These are phyloP conservation scores for Rosa lucieae DNA, from an alignment of 306 rosid species.

Conservation along the genomic window DNA sequence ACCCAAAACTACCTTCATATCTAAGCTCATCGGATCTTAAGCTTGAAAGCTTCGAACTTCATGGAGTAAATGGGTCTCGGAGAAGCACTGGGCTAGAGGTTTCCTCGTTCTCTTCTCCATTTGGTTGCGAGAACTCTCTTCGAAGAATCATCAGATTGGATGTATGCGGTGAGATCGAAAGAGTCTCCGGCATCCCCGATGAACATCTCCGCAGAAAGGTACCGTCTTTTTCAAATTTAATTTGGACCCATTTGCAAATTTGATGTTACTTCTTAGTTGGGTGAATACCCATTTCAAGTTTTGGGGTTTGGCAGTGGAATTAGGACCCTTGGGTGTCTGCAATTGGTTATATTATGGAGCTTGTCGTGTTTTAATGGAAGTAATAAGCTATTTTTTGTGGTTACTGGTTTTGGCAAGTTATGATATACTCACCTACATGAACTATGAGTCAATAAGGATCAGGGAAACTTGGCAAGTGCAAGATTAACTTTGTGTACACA, in stretches of 20 bases:
- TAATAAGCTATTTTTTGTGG: background rate
- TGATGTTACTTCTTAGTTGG: background rate
- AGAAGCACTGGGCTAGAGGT: no score
- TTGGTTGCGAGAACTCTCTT: no score
- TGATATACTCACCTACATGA: constrained; percentile 94
- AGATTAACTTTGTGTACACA: constrained; percentile 88
- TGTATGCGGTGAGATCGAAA: constrained; percentile 75
- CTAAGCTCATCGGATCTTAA: no score
- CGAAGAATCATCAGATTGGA: no score
- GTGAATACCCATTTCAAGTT: constrained; percentile 11
- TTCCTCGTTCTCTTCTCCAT: no score
- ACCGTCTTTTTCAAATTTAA: constrained; percentile 2
- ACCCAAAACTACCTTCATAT: no score
- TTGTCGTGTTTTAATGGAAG: background rate
- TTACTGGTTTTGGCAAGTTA: constrained; percentile 49
- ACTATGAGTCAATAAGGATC: constrained; percentile 97
- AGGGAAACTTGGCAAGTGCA: constrained; percentile 92
- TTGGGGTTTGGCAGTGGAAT: background rate
- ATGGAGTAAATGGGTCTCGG: no score
- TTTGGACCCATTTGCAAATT: background rate
- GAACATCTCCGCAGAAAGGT: constrained; percentile 87
- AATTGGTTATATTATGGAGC: background rate
- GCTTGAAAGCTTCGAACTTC: no score
- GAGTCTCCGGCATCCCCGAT: constrained; percentile 88
- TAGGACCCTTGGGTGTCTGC: background rate